These are phyloP conservation scores for Postia placenta DNA, from an alignment of 768 basidiomycete genomes.

Conservation along the genomic window DNA sequence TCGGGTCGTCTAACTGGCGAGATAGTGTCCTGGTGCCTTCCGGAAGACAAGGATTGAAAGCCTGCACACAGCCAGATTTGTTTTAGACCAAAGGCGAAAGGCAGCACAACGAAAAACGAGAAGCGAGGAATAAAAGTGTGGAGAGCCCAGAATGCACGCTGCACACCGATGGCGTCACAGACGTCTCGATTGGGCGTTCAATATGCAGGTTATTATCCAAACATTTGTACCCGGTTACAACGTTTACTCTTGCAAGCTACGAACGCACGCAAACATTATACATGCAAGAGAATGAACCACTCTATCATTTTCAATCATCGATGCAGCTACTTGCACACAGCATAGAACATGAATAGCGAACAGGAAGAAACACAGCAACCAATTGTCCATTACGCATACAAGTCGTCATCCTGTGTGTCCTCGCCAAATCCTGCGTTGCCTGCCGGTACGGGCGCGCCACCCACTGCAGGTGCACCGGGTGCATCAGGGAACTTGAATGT, in stretches of 20 bases:
- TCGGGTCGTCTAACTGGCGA: too few relatives aligned
- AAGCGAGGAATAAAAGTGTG: not conserved
- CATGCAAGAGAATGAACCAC: not conserved
- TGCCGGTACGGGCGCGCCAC: slow-evolving; percentile 35
- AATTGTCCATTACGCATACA: slow-evolving; percentile 59
- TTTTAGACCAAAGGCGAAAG: too few relatives aligned
- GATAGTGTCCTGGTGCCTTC: too few relatives aligned
- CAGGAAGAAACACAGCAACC: not conserved
- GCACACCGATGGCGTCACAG: not conserved
- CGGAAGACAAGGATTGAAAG: too few relatives aligned
- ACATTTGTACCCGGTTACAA: too few relatives aligned
- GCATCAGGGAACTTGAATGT: slow-evolving; percentile 98
- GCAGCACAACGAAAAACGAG: not conserved
- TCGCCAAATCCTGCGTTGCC: slow-evolving; percentile 80
- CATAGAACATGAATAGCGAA: too few relatives aligned
- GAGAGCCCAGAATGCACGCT: not conserved
- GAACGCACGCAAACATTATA: not conserved
- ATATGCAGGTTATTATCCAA: too few relatives aligned
- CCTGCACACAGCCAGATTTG: too few relatives aligned
- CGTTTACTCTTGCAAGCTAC: too few relatives aligned
- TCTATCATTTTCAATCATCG: not conserved
- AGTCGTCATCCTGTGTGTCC: slow-evolving; percentile 83
- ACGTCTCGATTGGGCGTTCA: too few relatives aligned
- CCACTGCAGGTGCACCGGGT: slow-evolving; percentile 16
- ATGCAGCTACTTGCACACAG: not conserved